These are phyloP conservation scores for Eruca vesicaria DNA, from an alignment of 441 rosid genomes.

Conservation along the genomic window DNA sequence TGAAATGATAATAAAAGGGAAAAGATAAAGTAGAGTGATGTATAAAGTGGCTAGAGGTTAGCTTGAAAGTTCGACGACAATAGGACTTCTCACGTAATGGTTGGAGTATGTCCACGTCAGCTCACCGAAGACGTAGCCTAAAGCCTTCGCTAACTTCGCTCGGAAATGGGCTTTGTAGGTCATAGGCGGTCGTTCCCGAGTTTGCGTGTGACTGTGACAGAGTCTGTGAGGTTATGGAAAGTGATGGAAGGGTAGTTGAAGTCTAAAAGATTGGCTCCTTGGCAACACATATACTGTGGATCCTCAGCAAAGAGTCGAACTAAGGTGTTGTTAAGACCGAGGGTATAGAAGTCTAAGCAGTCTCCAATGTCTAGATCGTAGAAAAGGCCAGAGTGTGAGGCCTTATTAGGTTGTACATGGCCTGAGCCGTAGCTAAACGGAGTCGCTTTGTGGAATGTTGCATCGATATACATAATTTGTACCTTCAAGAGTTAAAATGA, in stretches of 20 bases:
- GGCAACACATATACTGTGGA: conserved; percentile 35
- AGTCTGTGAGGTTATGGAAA: conserved; percentile 34
- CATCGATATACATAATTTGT: conserved; percentile 16
- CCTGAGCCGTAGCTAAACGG: conserved; percentile 71
- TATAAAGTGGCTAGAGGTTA: background rate
- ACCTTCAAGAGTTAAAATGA: background rate
- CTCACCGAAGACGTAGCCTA: conserved; percentile 44
- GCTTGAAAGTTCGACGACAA: conserved; percentile 30
- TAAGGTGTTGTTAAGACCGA: conserved; percentile 34
- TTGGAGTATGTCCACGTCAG: conserved; percentile 53
- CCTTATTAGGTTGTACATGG: conserved; percentile 52
- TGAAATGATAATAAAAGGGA: background rate
- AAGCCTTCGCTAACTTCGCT: background rate
- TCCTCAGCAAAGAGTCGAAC: conserved; percentile 32
- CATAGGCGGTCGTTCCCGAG: conserved; percentile 51
- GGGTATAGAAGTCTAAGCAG: conserved; percentile 51
- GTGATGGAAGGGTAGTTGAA: conserved; percentile 77
- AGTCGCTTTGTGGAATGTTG: conserved; percentile 33
- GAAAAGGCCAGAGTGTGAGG: conserved; percentile 61
- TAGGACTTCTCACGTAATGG: conserved; percentile 53
- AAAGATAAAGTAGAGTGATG: background rate
- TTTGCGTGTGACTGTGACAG: conserved; percentile 42
- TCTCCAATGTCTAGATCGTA: conserved; percentile 48
- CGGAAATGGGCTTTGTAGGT: conserved; percentile 37
- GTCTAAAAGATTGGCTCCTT: conserved; percentile 35